These are phyloP conservation scores for Pestalotiopsis sp. DNA, from an alignment of 2,329 filamentous ascomycete genomes.

Conservation along the genomic window DNA sequence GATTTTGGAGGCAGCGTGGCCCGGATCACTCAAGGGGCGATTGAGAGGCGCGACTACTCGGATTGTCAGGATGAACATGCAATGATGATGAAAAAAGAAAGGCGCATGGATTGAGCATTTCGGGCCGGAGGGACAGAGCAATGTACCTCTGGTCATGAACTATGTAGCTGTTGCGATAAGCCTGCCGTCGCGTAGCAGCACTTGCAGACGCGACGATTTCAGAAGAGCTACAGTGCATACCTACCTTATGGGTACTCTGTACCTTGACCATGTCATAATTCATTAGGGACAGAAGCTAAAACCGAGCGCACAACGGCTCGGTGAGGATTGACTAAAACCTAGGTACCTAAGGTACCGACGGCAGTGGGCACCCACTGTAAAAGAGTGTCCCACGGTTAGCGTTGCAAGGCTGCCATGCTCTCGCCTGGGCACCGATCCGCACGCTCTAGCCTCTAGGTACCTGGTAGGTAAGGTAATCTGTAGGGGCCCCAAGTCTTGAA, in stretches of 20 bases:
- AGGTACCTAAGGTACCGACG: too few relatives aligned
- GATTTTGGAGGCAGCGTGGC: not conserved
- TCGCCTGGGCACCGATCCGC: not conserved
- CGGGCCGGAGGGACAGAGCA: too few relatives aligned
- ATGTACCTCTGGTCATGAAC: not conserved
- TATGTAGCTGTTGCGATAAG: not conserved
- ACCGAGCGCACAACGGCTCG: not conserved
- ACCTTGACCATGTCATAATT: not conserved
- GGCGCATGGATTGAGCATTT: too few relatives aligned
- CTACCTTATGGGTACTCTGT: too few relatives aligned
- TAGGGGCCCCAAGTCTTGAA: not conserved
- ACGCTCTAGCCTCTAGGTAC: not conserved
- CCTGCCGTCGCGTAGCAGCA: not conserved
- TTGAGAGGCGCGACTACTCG: not conserved
- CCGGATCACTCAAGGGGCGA: not conserved
- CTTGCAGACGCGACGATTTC: not conserved
- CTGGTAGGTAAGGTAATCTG: too few relatives aligned
- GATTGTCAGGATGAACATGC: not conserved
- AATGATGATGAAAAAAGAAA: not conserved
- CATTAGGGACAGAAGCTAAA: not conserved
- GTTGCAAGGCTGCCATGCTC: not conserved
- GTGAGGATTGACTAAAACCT: not conserved
- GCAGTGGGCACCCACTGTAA: not conserved
- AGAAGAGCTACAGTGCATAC: not conserved
- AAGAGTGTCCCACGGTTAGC: not conserved